Evolutionary conservation across 805 yeast species (phyloP), one percentile per base, ranked within the genome.

Genomic region (Myxozyma neglecta): DNA sequence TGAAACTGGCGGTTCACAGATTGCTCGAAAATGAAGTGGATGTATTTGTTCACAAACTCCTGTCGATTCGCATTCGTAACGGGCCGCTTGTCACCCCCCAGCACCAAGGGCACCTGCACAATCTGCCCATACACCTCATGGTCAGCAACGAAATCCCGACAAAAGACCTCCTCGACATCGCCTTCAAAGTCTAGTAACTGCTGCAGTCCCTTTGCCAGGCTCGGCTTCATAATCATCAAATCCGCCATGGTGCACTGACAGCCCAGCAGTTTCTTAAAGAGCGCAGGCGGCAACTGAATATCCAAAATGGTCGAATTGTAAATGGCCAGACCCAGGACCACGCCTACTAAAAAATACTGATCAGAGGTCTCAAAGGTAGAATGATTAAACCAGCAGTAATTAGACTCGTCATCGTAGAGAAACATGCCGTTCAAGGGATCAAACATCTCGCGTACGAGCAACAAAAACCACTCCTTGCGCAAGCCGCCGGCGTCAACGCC

Each of bases 401-500:
- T 79, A 9, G 96, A 88, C 63, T 86, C 90, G 20, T 85, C 88
- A 47, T 85, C 82, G 66, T 83, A 82, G 8, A 76, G 71, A 63
- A 94, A 86, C 73, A 91, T 79, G 0, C 90, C 90, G 37, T 85
- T 82, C 51, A 78, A 77, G 1, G 91, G 88, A 69, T 81, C 82
- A 71, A 92, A 88, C 1, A 93, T 73, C 32, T 87, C 86, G 60
- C 82, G 83, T 1, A 89, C 85, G 44, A 94, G 76, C 44, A 92
- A 74, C 52, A 85, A 77, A 73, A 94, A 92, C 99, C 99, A 93
- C 70, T 93, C 99, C 70, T 91, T 92, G 69, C 87, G 84, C 61
- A 93, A 79, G 0, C 99, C 99, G 1, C 99, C 98, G 0, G 91
- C 97, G 76, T 93, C 99, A 24, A 93, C 83, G 0, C 98, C 99